phyloP scores from a whole-genome alignment of 1,139 yeast genomes.

The Debaryomyces sp. region DNA sequence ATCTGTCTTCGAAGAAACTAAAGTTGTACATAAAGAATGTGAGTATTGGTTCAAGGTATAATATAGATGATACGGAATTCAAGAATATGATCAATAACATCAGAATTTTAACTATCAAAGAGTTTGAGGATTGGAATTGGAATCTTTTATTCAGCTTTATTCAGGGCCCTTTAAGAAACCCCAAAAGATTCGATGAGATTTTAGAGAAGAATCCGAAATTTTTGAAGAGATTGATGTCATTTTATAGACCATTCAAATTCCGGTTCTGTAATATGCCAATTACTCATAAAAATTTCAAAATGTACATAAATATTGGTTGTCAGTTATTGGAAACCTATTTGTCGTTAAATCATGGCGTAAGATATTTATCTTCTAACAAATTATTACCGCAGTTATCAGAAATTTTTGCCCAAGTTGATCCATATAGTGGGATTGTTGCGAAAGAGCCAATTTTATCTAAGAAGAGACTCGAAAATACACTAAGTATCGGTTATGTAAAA shows the following conservation, averaged over 20 bases:
- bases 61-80: constrained; percentile 72
- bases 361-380: constrained; percentile 71
- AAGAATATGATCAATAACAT: constrained; percentile 69
- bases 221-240: constrained; percentile 79
- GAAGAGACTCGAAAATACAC: constrained; percentile 60
- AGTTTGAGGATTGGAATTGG: constrained; percentile 90
- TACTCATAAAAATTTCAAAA: constrained; percentile 45
- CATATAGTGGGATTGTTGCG: constrained; percentile 72
- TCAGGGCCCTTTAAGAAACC: constrained; percentile 77
- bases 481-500: constrained; percentile 76
- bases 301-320: constrained; percentile 72
- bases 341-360: constrained; percentile 63
- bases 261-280: constrained; percentile 62
- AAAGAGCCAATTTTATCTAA: constrained; percentile 73
- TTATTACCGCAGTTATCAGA: constrained; percentile 86
- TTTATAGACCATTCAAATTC: constrained; percentile 88
- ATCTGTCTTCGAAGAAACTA: constrained; percentile 22
- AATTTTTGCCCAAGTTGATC: constrained; percentile 83
- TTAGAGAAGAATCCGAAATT: constrained; percentile 77
- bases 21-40: constrained; percentile 40
- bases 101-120: constrained; percentile 75
- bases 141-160: constrained; percentile 63
- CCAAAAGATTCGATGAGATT: constrained; percentile 75
- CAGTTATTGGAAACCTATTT: constrained; percentile 70
- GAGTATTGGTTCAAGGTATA: constrained; percentile 48